Conservation (phyloP, 1,284 basidiomycete genomes). For the Pyrrhoderma lamaoense region DNA sequence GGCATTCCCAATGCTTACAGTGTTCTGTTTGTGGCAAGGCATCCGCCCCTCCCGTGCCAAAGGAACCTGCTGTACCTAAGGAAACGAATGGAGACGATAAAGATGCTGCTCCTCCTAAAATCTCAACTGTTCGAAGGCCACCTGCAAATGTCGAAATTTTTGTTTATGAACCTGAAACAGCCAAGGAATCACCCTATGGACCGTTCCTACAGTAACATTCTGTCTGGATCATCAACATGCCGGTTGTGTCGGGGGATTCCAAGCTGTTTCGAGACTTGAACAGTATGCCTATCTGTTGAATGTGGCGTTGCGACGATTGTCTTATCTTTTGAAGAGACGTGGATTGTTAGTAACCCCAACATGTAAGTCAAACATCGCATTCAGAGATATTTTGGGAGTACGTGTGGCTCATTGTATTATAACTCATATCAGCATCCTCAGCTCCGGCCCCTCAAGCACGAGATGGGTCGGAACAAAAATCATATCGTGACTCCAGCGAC, state of each 20-base stretch:
- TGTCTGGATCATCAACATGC: slow-evolving; percentile 74
- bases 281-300: slow-evolving; percentile 97
- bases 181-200: slow-evolving; percentile 62
- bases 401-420: slow-evolving; percentile 10
- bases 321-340: slow-evolving; percentile 85
- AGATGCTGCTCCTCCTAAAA: slow-evolving; percentile 46
- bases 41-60: slow-evolving; percentile 55
- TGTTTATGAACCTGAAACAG: slow-evolving; percentile 60
- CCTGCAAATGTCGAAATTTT: slow-evolving; percentile 76
- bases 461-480: slow-evolving; percentile 44
- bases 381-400: slow-evolving; percentile 17
- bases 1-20: slow-evolving; percentile 91
- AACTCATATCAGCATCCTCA: slow-evolving; percentile 27
- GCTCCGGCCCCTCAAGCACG: slow-evolving; percentile 26
- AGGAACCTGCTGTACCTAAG: slow-evolving; percentile 37
- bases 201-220: slow-evolving; percentile 59
- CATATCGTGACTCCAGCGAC: slow-evolving; percentile 81
- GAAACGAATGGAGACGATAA: slow-evolving; percentile 34
- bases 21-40: slow-evolving; percentile 76
- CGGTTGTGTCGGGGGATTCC: slow-evolving; percentile 72
- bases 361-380: slow-evolving; percentile 37
- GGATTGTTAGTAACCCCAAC: slow-evolving; percentile 81
- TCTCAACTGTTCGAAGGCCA: slow-evolving; percentile 57
- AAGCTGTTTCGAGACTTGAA: slow-evolving; percentile 88
- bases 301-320: slow-evolving; percentile 89